Evolutionary conservation across 2,329 filamentous ascomycete species (phyloP).

Genomic region (Cladosporium sp.): DNA sequence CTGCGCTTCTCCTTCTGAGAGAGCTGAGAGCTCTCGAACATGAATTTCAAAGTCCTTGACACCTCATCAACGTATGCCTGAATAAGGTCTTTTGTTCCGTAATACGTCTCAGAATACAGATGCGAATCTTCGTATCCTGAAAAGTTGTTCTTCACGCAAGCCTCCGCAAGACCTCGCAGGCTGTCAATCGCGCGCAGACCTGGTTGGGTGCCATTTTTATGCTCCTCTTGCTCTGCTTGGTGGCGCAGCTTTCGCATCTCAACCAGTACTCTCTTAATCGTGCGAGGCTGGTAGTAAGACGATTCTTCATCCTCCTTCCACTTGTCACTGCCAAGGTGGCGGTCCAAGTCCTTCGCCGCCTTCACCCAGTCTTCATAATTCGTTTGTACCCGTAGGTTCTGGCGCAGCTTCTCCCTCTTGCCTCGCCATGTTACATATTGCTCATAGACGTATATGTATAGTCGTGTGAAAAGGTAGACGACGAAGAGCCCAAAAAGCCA

Average conservation of each 20-base stretch:
- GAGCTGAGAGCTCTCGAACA: constrained; percentile 68
- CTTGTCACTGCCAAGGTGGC: constrained; percentile 73
- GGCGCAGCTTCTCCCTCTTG: constrained; percentile 68
- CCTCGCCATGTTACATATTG: constrained; percentile 89
- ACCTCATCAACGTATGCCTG: constrained; percentile 89
- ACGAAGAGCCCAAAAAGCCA: constrained; percentile 76
- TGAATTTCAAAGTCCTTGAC: constrained; percentile 65
- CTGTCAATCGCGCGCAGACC: constrained; percentile 62
- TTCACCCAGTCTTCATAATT: constrained; percentile 82
- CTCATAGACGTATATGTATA: constrained; percentile 93
- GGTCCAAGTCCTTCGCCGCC: constrained; percentile 76
- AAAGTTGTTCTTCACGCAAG: constrained; percentile 97
- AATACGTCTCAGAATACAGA: constrained; percentile 97
- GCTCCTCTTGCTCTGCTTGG: constrained; percentile 57
- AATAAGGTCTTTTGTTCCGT: constrained; percentile 91
- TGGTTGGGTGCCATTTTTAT: constrained; percentile 39
- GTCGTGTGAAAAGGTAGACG: constrained; percentile 75
- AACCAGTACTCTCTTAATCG: constrained; percentile 72
- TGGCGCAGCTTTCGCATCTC: constrained; percentile 68
- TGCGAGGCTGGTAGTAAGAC: constrained; percentile 84
- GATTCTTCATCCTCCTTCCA: constrained; percentile 76
- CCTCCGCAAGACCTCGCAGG: constrained; percentile 75
- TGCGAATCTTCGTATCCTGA: constrained; percentile 90
- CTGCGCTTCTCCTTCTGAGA: constrained; percentile 71
- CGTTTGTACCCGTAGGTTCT: constrained; percentile 68